Evolutionary conservation across 2,329 filamentous ascomycete species (phyloP).

Genomic region (Curvularia hawaiiensis): DNA sequence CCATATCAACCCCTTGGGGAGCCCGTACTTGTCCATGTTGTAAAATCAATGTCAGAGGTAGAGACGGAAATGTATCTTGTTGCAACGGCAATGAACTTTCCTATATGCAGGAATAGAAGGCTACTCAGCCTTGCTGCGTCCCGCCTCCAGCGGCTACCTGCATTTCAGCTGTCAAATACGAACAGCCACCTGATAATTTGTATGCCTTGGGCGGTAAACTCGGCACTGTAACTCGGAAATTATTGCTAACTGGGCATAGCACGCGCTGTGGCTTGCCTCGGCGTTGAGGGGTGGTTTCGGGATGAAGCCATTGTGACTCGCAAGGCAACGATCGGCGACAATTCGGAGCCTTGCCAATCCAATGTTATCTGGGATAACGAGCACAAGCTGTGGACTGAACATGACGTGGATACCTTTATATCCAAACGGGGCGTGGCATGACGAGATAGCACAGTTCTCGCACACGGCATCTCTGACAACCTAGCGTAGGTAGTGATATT

Average conservation of each 20-base stretch:
- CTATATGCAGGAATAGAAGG: neutral
- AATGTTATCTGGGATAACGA: neutral
- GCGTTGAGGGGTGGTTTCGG: neutral
- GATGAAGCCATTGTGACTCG: neutral
- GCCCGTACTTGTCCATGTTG: neutral
- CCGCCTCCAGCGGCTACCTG: neutral
- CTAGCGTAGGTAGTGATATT: neutral
- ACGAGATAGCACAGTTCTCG: neutral
- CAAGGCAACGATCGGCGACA: neutral
- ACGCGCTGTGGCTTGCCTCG: neutral
- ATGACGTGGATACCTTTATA: neutral
- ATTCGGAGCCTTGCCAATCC: neutral
- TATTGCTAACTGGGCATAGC: neutral
- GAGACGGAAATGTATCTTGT: neutral
- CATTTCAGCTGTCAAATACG: neutral
- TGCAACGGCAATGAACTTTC: neutral
- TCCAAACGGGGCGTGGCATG: neutral
- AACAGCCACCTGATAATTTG: neutral
- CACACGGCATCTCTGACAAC: neutral
- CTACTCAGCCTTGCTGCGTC: neutral
- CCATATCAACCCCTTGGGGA: neutral
- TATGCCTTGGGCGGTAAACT: neutral
- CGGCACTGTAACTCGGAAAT: neutral
- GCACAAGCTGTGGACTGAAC: neutral
- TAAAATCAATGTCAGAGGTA: neutral